Evolutionary conservation across 768 basidiomycete genomes (phyloP).

Genomic region (Boletus tylopilopsis): DNA sequence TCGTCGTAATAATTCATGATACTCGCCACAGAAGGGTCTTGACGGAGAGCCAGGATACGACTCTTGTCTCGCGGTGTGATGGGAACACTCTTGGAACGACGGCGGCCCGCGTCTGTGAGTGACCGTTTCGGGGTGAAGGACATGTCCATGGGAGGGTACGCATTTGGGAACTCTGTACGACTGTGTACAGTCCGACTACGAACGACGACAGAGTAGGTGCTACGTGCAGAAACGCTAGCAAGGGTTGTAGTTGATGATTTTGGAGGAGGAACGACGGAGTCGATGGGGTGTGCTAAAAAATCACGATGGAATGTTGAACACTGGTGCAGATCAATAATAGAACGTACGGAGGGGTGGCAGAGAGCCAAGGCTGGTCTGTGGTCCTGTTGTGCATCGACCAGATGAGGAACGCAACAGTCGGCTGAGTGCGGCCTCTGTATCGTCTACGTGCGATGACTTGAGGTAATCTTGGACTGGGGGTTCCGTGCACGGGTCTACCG

Average conservation of each 20-base stretch:
- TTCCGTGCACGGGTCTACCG: constrained; percentile 24
- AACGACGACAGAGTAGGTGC: constrained; percentile 73
- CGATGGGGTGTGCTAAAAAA: constrained; percentile 60
- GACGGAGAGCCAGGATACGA: constrained; percentile 57
- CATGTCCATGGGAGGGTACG: constrained; percentile 43
- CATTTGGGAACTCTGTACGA: constrained; percentile 62
- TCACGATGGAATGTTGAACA: neutral
- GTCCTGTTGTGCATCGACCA: constrained; percentile 54
- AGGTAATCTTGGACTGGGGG: constrained; percentile 18
- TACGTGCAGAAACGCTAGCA: constrained; percentile 49
- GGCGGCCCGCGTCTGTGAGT: constrained; percentile 26
- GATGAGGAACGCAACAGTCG: constrained; percentile 70
- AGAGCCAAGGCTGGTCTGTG: constrained; percentile 52
- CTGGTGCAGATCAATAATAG: neutral
- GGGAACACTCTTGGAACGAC: constrained; percentile 33
- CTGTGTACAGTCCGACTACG: constrained; percentile 58
- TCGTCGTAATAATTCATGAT: constrained; percentile 72
- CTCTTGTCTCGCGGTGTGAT: constrained; percentile 45
- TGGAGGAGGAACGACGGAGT: constrained; percentile 49
- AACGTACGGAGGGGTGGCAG: constrained; percentile 71
- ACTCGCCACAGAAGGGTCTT: constrained; percentile 77
- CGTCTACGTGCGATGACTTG: constrained; percentile 34
- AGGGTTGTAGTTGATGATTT: constrained; percentile 50
- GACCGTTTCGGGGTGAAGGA: constrained; percentile 25
- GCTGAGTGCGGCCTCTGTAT: constrained; percentile 41